Evolutionary conservation across 805 yeast genomes (phyloP), one percentile per base, ranked within the genome.

Genomic region (Candida golubevii): DNA sequence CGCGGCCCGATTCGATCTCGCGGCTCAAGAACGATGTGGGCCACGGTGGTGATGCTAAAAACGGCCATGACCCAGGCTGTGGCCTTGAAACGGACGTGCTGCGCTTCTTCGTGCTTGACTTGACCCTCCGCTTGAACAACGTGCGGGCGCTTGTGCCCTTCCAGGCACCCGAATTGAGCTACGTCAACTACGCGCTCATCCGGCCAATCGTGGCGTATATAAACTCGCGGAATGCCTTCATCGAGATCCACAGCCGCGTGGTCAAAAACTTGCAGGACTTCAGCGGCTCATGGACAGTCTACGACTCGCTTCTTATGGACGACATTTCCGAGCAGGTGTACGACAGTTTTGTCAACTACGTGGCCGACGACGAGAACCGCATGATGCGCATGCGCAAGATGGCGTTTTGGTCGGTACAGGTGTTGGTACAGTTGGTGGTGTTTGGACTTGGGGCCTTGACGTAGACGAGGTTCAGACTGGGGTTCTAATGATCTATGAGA

Each of bases 201-300:
- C 72, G 96, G 50, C 99, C 99, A 0, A 90, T 93, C 60, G 96
- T 93, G 23, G 97, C 90, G 1, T 93, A 91, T 63, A 91, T 93
- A 60, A 93, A 93, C 61, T 85, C 93, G 32, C 77, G 86, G 47
- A 86, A 87, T 57, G 88, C 98, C 0, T 86, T 83, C 57, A 90
- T 93, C 47, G 97, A 96, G 36, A 82, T 91, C 46, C 75, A 81
- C 48, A 88, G 96, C 58, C 79, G 88, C 4, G 81, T 93, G 8
- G 83, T 84, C 30, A 93, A 93, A 60, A 77, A 79, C 36, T 65
- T 89, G 18, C 69, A 73, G 26, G 99, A 93, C 58, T 93, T 93
- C 61, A 89, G 87, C 56, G 99, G 99, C 0, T 80, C 96, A 7
- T 93, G 99, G 99, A 91, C 99, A 1, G 74, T 88, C 3, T 93